Evolutionary conservation across 2,329 filamentous ascomycete genomes (phyloP).

Genomic region (Calonectria ilicicola): DNA sequence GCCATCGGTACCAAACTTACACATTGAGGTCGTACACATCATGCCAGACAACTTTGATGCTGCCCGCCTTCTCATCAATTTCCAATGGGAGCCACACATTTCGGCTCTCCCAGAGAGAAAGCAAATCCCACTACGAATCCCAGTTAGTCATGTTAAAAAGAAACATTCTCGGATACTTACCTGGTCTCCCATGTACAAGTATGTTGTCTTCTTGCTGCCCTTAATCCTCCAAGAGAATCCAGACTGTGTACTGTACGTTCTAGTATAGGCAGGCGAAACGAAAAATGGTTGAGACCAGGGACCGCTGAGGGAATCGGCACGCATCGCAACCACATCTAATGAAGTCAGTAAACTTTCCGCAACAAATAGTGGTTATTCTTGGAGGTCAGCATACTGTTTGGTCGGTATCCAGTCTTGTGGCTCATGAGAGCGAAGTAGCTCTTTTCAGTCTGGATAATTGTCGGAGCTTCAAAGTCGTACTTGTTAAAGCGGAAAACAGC

Average conservation of each 20-base stretch:
- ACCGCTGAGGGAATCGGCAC: conserved; percentile 59
- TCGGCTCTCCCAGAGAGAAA: conserved; percentile 65
- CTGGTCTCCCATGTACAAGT: conserved; percentile 62
- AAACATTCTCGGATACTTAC: conserved; percentile 15
- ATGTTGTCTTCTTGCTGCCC: conserved; percentile 58
- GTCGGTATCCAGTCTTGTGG: conserved; percentile 73
- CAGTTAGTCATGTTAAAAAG: not conserved
- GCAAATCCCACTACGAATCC: conserved; percentile 56
- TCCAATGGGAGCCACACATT: conserved; percentile 67
- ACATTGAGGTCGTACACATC: conserved; percentile 66
- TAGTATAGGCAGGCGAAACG: conserved; percentile 60
- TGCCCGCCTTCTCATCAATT: conserved; percentile 63
- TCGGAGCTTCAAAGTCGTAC: conserved; percentile 70
- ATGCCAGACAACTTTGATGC: conserved; percentile 61
- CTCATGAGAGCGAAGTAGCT: conserved; percentile 73
- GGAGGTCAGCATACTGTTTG: conserved; percentile 56
- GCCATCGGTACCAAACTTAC: conserved; percentile 42
- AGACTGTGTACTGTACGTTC: conserved; percentile 64
- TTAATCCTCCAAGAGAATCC: conserved; percentile 62
- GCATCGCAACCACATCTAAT: conserved; percentile 64
- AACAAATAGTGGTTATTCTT: accelerated
- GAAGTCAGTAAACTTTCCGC: not conserved
- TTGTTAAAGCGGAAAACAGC: conserved; percentile 69
- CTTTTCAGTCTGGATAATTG: conserved; percentile 69
- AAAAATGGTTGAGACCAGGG: conserved; percentile 67